Evolutionary conservation across 352 stramenopile genomes (phyloP), one percentile per base, ranked within the genome.

Genomic region (Phytophthora cryptogea): DNA sequence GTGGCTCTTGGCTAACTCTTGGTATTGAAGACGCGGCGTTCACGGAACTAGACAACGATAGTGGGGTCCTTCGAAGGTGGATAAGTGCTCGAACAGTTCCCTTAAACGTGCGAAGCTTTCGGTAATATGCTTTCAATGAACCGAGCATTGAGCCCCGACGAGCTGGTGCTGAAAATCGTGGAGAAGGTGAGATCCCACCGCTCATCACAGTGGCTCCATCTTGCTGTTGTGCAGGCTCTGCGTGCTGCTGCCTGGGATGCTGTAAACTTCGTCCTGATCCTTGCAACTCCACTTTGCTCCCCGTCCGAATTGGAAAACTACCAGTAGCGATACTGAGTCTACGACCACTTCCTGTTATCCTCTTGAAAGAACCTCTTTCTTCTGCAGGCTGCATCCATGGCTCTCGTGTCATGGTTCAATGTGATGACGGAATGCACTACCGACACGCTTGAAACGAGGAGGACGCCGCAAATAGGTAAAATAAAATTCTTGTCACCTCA

Each of bases 31-130:
- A n/a, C 16, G 23, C 7, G 35, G 17, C 13, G 27, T 66, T 66
- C 5, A 41, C 28, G 9, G 2, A 9, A 17, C 4, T 65, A 23
- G 51, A 10, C n/a, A 59, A 14, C 5, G 37, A 39, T n/a, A 63
- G 46, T 45, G 50, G 84, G 17, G 60, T 60, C 8, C 77, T 59
- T 8, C 70, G 68, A 3, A 90, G 66, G 26, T 80, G 78, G 53
- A 90, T 90, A 33, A 90, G 51, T 26, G 78, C 77, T 56, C 78
- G 86, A 14, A 89, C 67, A 5, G 78, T 89, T 17, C 79, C 78
- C 36, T 89, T 88, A 41, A 91, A 88, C 8, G 79, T 86, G 4
- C 76, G 74, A 16, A 91, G 56, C 13, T 91, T 89, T 17, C 76
- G 70, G 44, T 86, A 91, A 46, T 89, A 79, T 3, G 72, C 65